These are phyloP conservation scores for Pulveroboletus sp. DNA, from an alignment of 768 basidiomycete species.

Conservation along the genomic window DNA sequence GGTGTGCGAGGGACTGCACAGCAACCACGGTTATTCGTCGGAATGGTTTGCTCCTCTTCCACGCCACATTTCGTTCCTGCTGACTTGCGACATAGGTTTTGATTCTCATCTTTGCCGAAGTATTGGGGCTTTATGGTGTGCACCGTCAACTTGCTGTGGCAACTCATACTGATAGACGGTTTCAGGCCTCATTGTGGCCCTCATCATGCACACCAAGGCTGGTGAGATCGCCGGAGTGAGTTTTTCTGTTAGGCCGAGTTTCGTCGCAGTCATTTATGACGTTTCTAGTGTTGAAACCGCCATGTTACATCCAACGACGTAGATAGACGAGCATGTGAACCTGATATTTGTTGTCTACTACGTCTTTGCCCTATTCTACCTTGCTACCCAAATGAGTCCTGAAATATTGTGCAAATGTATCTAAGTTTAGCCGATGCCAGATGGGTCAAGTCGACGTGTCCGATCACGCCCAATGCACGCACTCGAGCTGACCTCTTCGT, in stretches of 20 bases:
- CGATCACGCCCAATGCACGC: conserved; percentile 8
- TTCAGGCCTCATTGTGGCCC: conserved; percentile 81
- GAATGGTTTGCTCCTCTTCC: conserved; percentile 60
- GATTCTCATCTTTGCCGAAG: conserved; percentile 97
- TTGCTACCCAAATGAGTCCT: not conserved
- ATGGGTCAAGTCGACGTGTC: conserved; percentile 10
- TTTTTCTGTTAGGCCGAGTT: not conserved
- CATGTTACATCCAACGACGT: not conserved
- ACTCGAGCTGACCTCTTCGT: not conserved
- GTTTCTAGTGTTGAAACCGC: conserved; percentile 24
- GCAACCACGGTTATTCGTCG: conserved; percentile 90
- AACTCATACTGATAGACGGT: not conserved
- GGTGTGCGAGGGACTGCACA: conserved; percentile 98
- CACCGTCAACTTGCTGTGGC: not conserved
- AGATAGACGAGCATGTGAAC: conserved; percentile 7
- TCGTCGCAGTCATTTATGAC: not conserved
- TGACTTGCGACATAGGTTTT: conserved; percentile 56
- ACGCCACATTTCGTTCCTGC: not conserved
- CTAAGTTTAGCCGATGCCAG: conserved; percentile 4
- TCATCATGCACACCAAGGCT: conserved; percentile 89
- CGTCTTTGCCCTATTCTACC: conserved; percentile 1
- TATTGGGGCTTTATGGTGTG: conserved; percentile 84
- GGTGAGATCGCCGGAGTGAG: conserved; percentile 22
- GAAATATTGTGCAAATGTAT: too few relatives aligned
- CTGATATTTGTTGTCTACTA: conserved; percentile 12